Evolutionary conservation across 805 yeast species (phyloP), one percentile per base, ranked within the genome.

Genomic region (Saccharomycopsis sp.): DNA sequence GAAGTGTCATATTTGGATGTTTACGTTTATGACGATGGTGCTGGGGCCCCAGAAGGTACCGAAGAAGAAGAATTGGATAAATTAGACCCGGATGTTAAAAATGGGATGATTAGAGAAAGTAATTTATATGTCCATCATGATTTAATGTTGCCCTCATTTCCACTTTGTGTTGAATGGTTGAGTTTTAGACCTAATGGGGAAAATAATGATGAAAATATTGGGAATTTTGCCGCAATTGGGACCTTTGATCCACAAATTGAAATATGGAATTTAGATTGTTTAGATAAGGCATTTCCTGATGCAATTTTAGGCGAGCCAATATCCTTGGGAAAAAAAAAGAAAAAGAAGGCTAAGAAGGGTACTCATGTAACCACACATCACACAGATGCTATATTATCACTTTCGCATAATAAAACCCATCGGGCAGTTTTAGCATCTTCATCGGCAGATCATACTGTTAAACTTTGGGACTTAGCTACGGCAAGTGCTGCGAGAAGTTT

Each of bases 191-290:
- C 94, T 26, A 74, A 70, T 11, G 67, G 62, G 17, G 54, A 63
- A 11, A 67, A 68, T 19, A 67, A 67, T 34, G 65, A 64, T 19
- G 38, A 20, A 28, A 67, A 67, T 34, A 66, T 64, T 16, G 96
- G 95, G 8, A 93, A 88, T 64, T 88, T 86, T 64, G 97, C 95
- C 2, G 98, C 98, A 11, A 71, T 93, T 53, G 97, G 97, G 59
- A 85, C 97, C 2, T 90, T 93, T 61, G 97, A 90, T 56, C 98
- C 98, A 33, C 94, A 85, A 59, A 90, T 93, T 63, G 98, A 93
- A 66, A 75, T 93, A 50, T 93, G 97, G 97, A 88, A 93, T 63
- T 69, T 93, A 57, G 98, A 93, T 61, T 79, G 82, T 52, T 70
- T 90, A 28, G 97, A 93, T 55, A 87, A 87, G 57, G 90, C 95